These are phyloP conservation scores for Seiridium cupressi DNA, from an alignment of 2,329 filamentous ascomycete genomes.

Conservation along the genomic window DNA sequence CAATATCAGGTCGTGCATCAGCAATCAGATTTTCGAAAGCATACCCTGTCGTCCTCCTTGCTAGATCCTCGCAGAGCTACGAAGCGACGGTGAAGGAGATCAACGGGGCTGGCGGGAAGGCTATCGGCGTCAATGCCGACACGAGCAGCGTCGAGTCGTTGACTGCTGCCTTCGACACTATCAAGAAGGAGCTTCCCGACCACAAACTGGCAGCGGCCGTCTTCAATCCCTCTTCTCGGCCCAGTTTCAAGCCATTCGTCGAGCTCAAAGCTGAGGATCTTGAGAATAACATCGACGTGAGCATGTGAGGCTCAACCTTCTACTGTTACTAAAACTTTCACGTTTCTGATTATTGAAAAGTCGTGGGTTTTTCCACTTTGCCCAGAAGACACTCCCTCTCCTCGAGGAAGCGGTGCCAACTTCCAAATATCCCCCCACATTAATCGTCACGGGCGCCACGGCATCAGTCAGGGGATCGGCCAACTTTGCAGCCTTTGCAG, in stretches of 20 bases:
- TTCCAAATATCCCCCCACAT: constrained; percentile 65
- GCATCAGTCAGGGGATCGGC: constrained; percentile 74
- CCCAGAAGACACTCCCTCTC: constrained; percentile 67
- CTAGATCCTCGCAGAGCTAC: constrained; percentile 65
- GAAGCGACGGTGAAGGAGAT: constrained; percentile 66
- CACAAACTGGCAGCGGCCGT: constrained; percentile 62
- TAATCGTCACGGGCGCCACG: constrained; percentile 87
- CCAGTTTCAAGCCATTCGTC: constrained; percentile 53
- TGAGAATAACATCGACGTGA: constrained; percentile 40
- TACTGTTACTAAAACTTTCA: background rate
- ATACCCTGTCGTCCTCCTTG: constrained; percentile 73
- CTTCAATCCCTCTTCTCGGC: constrained; percentile 64
- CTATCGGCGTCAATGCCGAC: constrained; percentile 68
- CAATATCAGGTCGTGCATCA: constrained; percentile 37
- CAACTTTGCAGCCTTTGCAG: constrained; percentile 68
- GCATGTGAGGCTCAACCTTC: constrained; percentile 36
- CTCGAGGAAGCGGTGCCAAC: constrained; percentile 60
- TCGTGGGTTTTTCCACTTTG: constrained; percentile 73
- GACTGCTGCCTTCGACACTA: constrained; percentile 57
- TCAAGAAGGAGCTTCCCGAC: constrained; percentile 56
- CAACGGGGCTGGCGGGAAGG: constrained; percentile 62
- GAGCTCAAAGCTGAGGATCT: constrained; percentile 50
- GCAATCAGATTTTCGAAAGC: constrained; percentile 58
- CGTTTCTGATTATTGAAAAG: constrained; percentile 29
- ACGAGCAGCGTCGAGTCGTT: constrained; percentile 41